phyloP scores from a whole-genome alignment of 139 green algal genomes.

The Tetratostichococcus sp. region DNA sequence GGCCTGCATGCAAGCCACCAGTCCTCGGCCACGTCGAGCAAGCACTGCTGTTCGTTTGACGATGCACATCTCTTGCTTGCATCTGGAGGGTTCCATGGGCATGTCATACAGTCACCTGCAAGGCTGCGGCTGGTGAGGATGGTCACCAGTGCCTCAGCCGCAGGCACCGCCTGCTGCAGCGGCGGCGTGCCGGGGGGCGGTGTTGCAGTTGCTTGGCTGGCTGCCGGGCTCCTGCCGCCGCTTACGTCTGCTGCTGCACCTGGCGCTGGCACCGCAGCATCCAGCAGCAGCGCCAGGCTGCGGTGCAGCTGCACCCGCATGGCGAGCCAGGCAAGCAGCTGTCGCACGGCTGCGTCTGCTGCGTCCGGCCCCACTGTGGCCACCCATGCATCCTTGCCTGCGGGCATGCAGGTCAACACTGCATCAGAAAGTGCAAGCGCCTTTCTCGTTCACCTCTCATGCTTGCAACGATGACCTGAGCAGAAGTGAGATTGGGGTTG shows the following conservation, averaged over 20 bases:
- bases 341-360: neutral
- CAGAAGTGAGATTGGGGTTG: neutral
- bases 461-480: neutral
- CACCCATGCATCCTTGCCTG: neutral
- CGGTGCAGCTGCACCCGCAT: neutral
- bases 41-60: too few species aligned
- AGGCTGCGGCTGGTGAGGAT: conserved; percentile 1
- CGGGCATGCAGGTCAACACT: neutral
- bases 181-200: neutral
- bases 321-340: neutral
- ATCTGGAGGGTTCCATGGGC: too few species aligned
- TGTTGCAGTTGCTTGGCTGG: neutral
- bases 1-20: too few species aligned
- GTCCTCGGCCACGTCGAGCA: too few species aligned
- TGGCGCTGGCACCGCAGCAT: neutral
- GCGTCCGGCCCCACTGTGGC: neutral
- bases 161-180: neutral
- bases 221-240: too few species aligned
- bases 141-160: conserved; percentile 18
- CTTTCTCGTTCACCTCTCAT: too few species aligned
- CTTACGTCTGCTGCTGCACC: too few species aligned
- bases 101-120: neutral
- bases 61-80: too few species aligned
- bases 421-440: neutral
- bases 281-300: neutral